Percentiles rank a stretch among this genome's conserved stretches.
Conservation (phyloP, 352 stramenopile species). For the Phytopythium kandeliae region DNA sequence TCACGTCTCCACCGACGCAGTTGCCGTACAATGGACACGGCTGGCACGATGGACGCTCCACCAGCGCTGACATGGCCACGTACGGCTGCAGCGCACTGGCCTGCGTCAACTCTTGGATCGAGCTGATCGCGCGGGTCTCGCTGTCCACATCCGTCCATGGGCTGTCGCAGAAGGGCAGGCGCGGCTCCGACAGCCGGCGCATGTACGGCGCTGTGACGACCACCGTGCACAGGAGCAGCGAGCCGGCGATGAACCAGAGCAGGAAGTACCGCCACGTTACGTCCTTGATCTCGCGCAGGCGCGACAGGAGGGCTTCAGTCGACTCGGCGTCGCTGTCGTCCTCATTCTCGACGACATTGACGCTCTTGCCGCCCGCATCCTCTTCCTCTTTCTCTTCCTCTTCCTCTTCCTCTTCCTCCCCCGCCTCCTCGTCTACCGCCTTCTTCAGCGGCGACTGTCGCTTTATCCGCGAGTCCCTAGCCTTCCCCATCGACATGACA, state of each 20-base stretch:
- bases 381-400: not conserved
- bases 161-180: conserved; percentile 50
- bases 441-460: not conserved
- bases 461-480: not conserved
- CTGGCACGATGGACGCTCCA: conserved; percentile 22
- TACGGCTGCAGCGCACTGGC: conserved; percentile 49
- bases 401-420: not conserved
- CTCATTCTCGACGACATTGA: conserved; percentile 14
- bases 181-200: conserved; percentile 20
- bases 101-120: conserved; percentile 28
- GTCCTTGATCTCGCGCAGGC: conserved; percentile 27
- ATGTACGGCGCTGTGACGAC: conserved; percentile 38
- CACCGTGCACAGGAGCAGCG: conserved; percentile 29
- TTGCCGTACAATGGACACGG: conserved; percentile 55
- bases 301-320: conserved; percentile 31
- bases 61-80: conserved; percentile 14
- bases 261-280: conserved; percentile 32
- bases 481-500: not conserved
- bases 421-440: not conserved
- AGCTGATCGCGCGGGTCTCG: conserved; percentile 6
- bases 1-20: conserved; percentile 40
- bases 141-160: conserved; percentile 20
- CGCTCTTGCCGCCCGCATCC: not conserved
- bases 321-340: conserved; percentile 47
- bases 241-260: conserved; percentile 27